Base-by-base conservation (phyloP, 2,329 filamentous ascomycete species). In the Fonsecaea nubica region DNA sequence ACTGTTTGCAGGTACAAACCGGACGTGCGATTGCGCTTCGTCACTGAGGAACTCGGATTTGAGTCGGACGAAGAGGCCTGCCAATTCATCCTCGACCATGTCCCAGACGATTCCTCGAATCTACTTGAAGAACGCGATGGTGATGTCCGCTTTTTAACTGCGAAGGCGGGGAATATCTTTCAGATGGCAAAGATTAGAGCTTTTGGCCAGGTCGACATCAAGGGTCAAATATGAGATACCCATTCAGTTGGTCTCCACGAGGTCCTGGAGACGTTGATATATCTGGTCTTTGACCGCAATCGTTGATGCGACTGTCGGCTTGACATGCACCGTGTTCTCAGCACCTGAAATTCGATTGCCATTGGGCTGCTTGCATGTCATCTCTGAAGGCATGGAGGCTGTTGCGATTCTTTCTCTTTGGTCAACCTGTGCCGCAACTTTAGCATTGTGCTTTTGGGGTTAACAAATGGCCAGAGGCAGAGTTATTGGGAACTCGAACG, bases 21-120 rank as follows among this genome's bases (percentile, higher is more conserved):
- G 72, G 90, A 93, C 77, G 87, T 98, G 76, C 91, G 90, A 75
- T 86, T 98, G 72, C 90, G 92, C 72, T 97, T 96, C 81, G 87
- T 99, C 75, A 96, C 93, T 66, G 92, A 97, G 80, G 94, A 98
- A 80, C 90, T 99, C 75, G 93, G 92, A 58, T 99, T 99, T 78
- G 93, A 97, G 79, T 93, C 91, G 66, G 93, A 97, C 80, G 87
- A 90, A 76, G 92, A 96, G 81, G 93, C 93, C 70, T 91, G 91
- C 68, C 91, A 95, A 77, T 99, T 98, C 79, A 88, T 99, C 76
- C 88, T 92, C 75, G 90, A 96, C 71, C 83, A 95, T 75, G 86
- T 89, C 72, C 91, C 90, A 60, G 87, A 92, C 77, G 69, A 71
- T 13, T 64, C 64, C 5, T 58, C 68, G 30, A 82, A 90, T 42